These are phyloP conservation scores for Infundibulicybe gibba DNA, from an alignment of 768 basidiomycete species.

Conservation along the genomic window DNA sequence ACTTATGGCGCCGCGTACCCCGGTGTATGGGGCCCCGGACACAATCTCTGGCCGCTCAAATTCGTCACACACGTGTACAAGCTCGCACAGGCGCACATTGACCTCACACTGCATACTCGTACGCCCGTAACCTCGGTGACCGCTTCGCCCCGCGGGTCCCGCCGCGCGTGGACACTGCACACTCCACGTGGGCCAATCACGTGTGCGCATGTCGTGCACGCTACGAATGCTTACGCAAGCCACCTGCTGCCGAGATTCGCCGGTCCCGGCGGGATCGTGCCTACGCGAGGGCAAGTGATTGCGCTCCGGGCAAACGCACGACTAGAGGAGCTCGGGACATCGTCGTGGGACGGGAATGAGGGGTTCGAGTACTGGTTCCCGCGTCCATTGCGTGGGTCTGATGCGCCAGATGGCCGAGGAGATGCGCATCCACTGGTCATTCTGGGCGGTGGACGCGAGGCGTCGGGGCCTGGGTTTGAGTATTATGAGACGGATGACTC, in stretches of 20 bases:
- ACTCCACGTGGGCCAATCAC: constrained; percentile 66
- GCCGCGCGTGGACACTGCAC: constrained; percentile 45
- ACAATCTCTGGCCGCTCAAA: constrained; percentile 81
- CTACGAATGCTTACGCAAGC: constrained; percentile 82
- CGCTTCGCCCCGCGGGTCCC: neutral
- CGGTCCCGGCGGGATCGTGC: constrained; percentile 55
- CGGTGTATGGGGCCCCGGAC: constrained; percentile 44
- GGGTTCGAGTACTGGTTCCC: constrained; percentile 83
- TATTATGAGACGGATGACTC: constrained; percentile 57
- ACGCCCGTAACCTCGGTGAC: constrained; percentile 60
- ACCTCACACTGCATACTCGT: constrained; percentile 63
- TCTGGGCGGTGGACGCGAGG: constrained; percentile 65
- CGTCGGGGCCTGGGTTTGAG: constrained; percentile 42
- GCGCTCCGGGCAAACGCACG: constrained; percentile 35
- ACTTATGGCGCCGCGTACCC: constrained; percentile 47
- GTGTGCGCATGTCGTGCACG: constrained; percentile 72
- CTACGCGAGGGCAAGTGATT: constrained; percentile 68
- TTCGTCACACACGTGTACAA: constrained; percentile 67
- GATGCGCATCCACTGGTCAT: constrained; percentile 52
- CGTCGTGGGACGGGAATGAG: constrained; percentile 46
- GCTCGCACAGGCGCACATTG: constrained; percentile 30
- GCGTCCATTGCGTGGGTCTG: constrained; percentile 40
- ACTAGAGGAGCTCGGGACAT: constrained; percentile 33
- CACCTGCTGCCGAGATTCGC: constrained; percentile 70
- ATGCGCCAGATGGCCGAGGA: constrained; percentile 21